Base-by-base conservation (phyloP, 148 eudicot genomes). In the Fagopyrum esculentum region DNA sequence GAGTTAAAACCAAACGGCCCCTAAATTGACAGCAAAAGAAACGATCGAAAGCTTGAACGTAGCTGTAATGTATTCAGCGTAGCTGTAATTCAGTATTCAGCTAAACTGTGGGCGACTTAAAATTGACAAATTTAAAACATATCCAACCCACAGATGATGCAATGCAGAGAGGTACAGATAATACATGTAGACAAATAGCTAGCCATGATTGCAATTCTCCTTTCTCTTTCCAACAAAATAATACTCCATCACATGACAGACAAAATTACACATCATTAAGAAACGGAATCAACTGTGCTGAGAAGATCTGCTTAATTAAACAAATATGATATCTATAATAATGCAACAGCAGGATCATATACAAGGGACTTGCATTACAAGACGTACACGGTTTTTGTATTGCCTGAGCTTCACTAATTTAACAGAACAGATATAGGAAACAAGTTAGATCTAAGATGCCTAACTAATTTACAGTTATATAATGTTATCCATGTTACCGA, bases 381-480 rank as follows among this genome's bases (percentile, higher is more conserved):
- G 4, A 66, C 46, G 45, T 66, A 66, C 71, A 29, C 44, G 40
- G 43, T 6, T 30, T 63, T 29, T 29, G 26, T 63, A 7, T 30
- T 30, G 45, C 69, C 69, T 63, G 69, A 63, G 69, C 63, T 30
- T 16, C 40, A 66, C 17, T 66, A 57, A 66, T 66, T 17, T 13
- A 66, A 40, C 47, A 66, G 40, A 46, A 66, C 44, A 66, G 30
- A 66, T 22, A 13, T 66, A 12, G 45, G 71, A 15, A 49, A 43
- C 6, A 40, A 66, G 35, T 6, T 19, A 13, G 60, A 13, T 66
- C 71, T 66, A 66, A 66, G 46, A 66, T 35, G 19, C 71, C 71
- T 66, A 66, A 15, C 45, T 66, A 40, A 66, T 66, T 66, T 66
- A 66, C 45, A 63, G 29, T 44, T 63, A 66, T 43, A 66, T 66